Evolutionary conservation across 768 basidiomycete genomes (phyloP).

Genomic region (Mycena galopus): DNA sequence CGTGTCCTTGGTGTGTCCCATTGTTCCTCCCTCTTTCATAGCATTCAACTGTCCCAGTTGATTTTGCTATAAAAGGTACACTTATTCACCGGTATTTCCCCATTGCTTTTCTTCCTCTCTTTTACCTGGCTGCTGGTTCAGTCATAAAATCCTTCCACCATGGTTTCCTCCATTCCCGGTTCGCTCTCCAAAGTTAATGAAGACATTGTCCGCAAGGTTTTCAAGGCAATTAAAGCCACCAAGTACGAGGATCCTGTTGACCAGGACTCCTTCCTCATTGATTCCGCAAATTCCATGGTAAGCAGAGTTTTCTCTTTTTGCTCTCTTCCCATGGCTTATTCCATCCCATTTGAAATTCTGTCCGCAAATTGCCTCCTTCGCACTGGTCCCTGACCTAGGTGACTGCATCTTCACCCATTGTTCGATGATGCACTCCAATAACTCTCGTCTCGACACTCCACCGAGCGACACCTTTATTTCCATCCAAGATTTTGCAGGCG

Average conservation of each 20-base stretch:
- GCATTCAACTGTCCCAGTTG: no score
- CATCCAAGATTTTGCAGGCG: not conserved
- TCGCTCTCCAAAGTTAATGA: not conserved
- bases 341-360: not conserved
- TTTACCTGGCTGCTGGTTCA: no score
- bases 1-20: no score
- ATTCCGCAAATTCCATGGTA: not conserved
- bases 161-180: not conserved
- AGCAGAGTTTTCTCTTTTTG: no score
- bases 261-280: not conserved
- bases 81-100: no score
- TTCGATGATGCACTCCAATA: not conserved
- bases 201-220: not conserved
- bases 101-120: no score
- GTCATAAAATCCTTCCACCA: not conserved
- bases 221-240: not conserved
- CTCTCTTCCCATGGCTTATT: not conserved
- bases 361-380: not conserved
- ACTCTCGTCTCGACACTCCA: not conserved
- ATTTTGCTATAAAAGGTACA: no score
- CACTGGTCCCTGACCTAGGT: not conserved
- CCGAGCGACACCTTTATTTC: not conserved
- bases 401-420: slow-evolving; percentile 8
- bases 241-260: not conserved
- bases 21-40: no score